These are phyloP conservation scores for Sugiyamaella japonica DNA, from an alignment of 1,139 yeast species.

Conservation along the genomic window DNA sequence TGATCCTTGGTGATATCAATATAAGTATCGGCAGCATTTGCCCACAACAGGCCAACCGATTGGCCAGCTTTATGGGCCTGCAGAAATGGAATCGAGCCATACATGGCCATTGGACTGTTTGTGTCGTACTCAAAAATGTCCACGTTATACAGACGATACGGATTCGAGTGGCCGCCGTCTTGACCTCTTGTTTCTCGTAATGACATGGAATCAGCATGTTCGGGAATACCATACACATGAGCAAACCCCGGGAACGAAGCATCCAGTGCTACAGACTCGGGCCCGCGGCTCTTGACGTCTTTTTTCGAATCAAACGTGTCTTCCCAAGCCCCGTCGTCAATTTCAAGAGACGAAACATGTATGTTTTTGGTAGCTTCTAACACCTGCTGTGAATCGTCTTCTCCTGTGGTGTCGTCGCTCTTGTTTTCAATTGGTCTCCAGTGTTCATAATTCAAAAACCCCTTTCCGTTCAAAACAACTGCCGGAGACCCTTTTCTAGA, in stretches of 20 bases:
- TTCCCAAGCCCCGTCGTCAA: constrained; percentile 40
- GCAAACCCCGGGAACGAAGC: constrained; percentile 59
- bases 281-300: constrained; percentile 76
- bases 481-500: constrained; percentile 48
- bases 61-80: constrained; percentile 60
- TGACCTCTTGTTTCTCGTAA: constrained; percentile 61
- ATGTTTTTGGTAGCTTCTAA: neutral
- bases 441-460: constrained; percentile 78
- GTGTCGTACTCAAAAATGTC: constrained; percentile 93
- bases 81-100: constrained; percentile 90
- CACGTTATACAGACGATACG: constrained; percentile 86
- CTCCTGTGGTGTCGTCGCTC: neutral
- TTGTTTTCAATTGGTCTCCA: constrained; percentile 47
- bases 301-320: constrained; percentile 49
- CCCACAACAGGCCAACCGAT: constrained; percentile 84
- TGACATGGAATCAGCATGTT: constrained; percentile 81
- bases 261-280: constrained; percentile 85
- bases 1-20: constrained; percentile 59
- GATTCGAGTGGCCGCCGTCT: constrained; percentile 49
- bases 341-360: constrained; percentile 26
- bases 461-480: constrained; percentile 64
- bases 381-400: constrained; percentile 5
- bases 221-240: constrained; percentile 89
- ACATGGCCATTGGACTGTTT: constrained; percentile 83
- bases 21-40: constrained; percentile 90